These are phyloP conservation scores for Sequoiadendron giganteum DNA, from an alignment of 75 land plant species.

Conservation along the genomic window DNA sequence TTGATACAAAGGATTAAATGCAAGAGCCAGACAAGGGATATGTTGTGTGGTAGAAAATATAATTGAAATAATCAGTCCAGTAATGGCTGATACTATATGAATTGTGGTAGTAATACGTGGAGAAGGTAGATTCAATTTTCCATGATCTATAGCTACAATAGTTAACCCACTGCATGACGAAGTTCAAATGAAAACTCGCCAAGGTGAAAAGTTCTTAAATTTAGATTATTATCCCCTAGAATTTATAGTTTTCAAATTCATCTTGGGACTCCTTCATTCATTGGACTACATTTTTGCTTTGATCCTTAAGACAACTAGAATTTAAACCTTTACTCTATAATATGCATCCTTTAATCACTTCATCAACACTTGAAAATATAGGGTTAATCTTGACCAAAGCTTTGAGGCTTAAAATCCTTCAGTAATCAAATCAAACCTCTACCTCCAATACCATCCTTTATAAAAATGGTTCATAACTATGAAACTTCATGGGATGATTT, in stretches of 20 bases:
- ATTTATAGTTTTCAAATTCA: slow-evolving; percentile 44
- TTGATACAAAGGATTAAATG: neutral
- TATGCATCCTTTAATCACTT: too few species aligned
- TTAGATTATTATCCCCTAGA: slow-evolving; percentile 25
- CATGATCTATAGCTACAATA: neutral
- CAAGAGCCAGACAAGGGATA: neutral
- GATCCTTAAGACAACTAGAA: too few species aligned
- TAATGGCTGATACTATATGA: neutral
- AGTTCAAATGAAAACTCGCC: slow-evolving; percentile 29
- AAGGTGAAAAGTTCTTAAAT: slow-evolving; percentile 35
- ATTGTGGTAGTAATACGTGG: neutral
- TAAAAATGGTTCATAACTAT: too few species aligned
- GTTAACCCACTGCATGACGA: neutral
- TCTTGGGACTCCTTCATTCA: slow-evolving; percentile 44
- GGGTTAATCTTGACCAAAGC: too few species aligned
- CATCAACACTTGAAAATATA: too few species aligned
- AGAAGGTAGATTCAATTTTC: neutral
- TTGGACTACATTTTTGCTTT: slow-evolving; percentile 39
- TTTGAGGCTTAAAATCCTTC: too few species aligned
- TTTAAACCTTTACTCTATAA: too few species aligned
- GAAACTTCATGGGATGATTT: too few species aligned
- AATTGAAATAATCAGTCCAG: neutral
- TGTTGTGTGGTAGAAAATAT: neutral
- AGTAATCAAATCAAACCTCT: too few species aligned
- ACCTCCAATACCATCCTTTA: too few species aligned